These are phyloP conservation scores for Linnemannia schmuckeri DNA, from an alignment of 192 early-diverging fungal species.

Conservation along the genomic window DNA sequence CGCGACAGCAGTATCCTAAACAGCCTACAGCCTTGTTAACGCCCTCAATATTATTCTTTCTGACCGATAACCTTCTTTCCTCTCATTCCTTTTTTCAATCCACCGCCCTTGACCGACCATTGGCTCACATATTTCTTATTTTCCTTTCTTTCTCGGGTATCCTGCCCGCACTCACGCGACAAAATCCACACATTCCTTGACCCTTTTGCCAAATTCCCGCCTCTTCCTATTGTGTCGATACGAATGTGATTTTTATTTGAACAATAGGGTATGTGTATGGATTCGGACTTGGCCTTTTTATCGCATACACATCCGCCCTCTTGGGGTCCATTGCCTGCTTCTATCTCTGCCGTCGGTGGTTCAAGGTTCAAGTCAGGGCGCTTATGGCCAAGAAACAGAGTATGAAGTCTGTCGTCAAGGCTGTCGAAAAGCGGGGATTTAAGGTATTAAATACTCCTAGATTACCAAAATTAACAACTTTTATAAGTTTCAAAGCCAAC, in stretches of 20 bases:
- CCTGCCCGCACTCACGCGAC: neutral
- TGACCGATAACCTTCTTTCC: neutral
- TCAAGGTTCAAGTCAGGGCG: constrained; percentile 59
- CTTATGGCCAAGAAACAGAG: constrained; percentile 63
- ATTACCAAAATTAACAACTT: neutral
- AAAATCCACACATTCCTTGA: neutral
- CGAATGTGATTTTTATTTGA: neutral
- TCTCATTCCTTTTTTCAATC: neutral
- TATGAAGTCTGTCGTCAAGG: constrained; percentile 66
- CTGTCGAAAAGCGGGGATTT: constrained; percentile 74
- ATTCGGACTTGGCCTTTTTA: constrained; percentile 68
- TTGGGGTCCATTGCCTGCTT: constrained; percentile 69
- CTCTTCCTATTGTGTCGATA: neutral
- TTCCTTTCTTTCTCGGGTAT: too few relatives aligned
- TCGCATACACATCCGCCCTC: constrained; percentile 73
- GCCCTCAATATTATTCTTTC: too few relatives aligned
- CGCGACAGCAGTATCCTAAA: neutral
- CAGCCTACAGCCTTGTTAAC: too few relatives aligned
- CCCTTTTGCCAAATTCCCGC: neutral
- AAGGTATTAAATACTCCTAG: constrained; percentile 52
- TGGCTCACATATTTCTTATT: too few relatives aligned
- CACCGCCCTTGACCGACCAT: too few relatives aligned
- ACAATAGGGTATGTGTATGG: constrained; percentile 73
- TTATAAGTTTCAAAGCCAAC: neutral
- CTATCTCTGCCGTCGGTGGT: constrained; percentile 61